These are phyloP conservation scores for Leucocoprinus sp. DNA, from an alignment of 768 basidiomycete genomes.

Conservation along the genomic window DNA sequence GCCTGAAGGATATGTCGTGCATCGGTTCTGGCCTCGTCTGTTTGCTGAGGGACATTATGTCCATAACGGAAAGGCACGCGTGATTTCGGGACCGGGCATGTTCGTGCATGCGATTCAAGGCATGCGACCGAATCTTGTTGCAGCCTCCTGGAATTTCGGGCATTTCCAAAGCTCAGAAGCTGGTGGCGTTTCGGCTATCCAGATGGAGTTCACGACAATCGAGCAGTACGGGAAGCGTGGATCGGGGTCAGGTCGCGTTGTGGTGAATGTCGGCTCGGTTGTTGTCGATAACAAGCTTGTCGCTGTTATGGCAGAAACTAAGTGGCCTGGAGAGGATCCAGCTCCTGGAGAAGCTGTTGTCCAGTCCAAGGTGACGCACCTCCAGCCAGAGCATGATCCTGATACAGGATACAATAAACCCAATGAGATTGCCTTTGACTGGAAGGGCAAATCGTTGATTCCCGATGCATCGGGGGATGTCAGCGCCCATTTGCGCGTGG, in stretches of 20 bases:
- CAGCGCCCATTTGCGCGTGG: constrained; percentile 45
- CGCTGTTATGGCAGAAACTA: constrained; percentile 72
- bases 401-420: constrained; percentile 83
- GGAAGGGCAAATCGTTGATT: constrained; percentile 65
- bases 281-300: constrained; percentile 76
- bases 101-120: constrained; percentile 96
- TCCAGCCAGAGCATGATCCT: constrained; percentile 51
- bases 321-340: constrained; percentile 55
- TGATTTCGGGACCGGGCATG: constrained; percentile 65
- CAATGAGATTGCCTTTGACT: constrained; percentile 58
- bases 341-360: constrained; percentile 30
- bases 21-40: constrained; percentile 83
- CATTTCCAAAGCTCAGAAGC: constrained; percentile 76
- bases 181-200: constrained; percentile 75
- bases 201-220: constrained; percentile 94
- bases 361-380: constrained; percentile 60
- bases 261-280: constrained; percentile 77
- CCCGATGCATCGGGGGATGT: constrained; percentile 43
- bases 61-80: constrained; percentile 49
- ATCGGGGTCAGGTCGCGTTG: constrained; percentile 73
- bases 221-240: constrained; percentile 74
- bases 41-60: constrained; percentile 60
- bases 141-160: constrained; percentile 91
- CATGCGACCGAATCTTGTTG: constrained; percentile 93
- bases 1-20: constrained; percentile 79